These are phyloP conservation scores for Choiromyces venosus DNA, from an alignment of 495 filamentous ascomycete species.

Conservation along the genomic window DNA sequence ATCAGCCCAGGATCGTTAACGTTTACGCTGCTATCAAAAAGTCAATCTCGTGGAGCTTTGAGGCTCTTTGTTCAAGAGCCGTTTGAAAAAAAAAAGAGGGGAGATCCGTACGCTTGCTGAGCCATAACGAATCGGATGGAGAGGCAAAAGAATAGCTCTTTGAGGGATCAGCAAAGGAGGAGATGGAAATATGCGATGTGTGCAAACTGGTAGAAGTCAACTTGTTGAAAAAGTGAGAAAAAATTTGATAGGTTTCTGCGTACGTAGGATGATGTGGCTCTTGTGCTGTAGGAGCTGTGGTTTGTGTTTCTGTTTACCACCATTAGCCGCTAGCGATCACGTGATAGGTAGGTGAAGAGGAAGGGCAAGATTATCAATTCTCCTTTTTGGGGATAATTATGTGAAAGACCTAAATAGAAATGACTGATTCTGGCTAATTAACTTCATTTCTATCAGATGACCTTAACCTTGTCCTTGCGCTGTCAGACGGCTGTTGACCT, in stretches of 20 bases:
- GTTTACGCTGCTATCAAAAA: slow-evolving; percentile 51
- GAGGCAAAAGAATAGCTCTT: background rate
- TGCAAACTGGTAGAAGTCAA: background rate
- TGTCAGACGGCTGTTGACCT: background rate
- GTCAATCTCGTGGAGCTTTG: background rate
- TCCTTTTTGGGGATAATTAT: background rate
- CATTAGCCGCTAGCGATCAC: background rate
- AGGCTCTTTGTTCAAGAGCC: background rate
- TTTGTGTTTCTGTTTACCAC: background rate
- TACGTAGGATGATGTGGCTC: background rate
- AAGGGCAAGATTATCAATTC: background rate
- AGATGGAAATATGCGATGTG: background rate
- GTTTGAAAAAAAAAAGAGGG: background rate
- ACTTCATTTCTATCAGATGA: background rate
- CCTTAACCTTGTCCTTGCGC: background rate
- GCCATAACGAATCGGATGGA: background rate
- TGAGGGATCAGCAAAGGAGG: background rate
- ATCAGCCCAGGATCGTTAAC: slow-evolving; percentile 75
- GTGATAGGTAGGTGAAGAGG: background rate
- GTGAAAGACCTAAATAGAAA: background rate
- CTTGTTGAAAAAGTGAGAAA: background rate
- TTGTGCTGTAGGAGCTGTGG: background rate
- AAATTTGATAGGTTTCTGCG: background rate
- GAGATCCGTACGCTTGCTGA: slow-evolving; percentile 5
- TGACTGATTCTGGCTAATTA: background rate